Base-by-base conservation (phyloP, 306 rosid species). In the Dalbergia oliveri region DNA sequence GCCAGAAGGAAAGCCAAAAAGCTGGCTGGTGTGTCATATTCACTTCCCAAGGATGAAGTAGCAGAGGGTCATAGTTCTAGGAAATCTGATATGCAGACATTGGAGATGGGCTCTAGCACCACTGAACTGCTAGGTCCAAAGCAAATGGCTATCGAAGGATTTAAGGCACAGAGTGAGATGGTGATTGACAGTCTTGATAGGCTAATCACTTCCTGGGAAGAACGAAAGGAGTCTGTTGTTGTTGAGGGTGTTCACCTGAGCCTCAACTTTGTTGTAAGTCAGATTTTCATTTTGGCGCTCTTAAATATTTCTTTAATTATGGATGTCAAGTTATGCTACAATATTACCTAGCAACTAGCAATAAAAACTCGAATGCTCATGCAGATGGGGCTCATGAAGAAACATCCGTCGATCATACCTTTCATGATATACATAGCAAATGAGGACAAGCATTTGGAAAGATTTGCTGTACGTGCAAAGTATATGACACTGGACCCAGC, bases 131-230 rank as follows among this genome's bases (percentile, higher is more conserved):
- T 82, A 53, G 86, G 91, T 86, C 83, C 90, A 23, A 95, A 95
- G 85, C 95, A 90, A 89, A 93, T 95, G 99, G 99, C 99, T 31
- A 11, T 95, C 71, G 96, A 93, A 90, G 99, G 99, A 81, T 95
- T 74, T 69, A 95, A 95, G 85, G 99, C 99, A 5, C 99, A 95
- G 84, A 93, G 99, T 84, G 99, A 95, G 86, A 95, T 95, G 99
- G 99, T 95, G 69, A 93, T 95, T 71, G 99, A 95, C 89, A 95
- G 99, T 91, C 99, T 95, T 80, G 99, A 95, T 86, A 90, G 98
- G 79, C 84, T 95, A 75, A 95, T 95, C 75, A 95, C 99, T 67
- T 88, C 94, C 31, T 95, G 99, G 98, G 99, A 95, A 91, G 98
- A 93, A 69, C 87, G 97, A 72, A 95, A 91, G 79, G 93, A 95